phyloP scores from a whole-genome alignment of 2,329 filamentous ascomycete genomes.

The Scorias spongiosa region DNA sequence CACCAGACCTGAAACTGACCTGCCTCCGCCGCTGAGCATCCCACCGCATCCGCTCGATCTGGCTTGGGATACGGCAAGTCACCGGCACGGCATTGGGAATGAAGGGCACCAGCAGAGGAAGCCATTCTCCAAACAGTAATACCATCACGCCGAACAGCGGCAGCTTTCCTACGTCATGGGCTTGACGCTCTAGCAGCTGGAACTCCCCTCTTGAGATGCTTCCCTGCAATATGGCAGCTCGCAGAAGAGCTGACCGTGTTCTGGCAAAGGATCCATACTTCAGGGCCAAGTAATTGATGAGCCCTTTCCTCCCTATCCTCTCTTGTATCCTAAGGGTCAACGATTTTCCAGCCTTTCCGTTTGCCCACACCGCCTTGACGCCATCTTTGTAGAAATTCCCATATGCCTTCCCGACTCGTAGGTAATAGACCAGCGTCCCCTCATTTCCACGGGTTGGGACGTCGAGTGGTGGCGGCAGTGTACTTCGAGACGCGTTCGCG shows the following conservation, averaged over 20 bases:
- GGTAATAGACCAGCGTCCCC: slow-evolving; percentile 38
- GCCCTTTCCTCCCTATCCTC: slow-evolving; percentile 22
- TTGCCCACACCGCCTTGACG: slow-evolving; percentile 56
- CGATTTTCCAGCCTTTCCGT: slow-evolving; percentile 33
- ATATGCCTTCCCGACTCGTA: slow-evolving; percentile 58
- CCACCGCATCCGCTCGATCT: slow-evolving; percentile 45
- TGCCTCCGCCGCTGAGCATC: slow-evolving; percentile 39
- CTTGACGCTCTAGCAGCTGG: slow-evolving; percentile 52
- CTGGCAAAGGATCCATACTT: neutral
- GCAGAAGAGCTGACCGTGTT: neutral
- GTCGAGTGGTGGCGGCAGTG: slow-evolving; percentile 54
- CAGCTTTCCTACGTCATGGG: slow-evolving; percentile 60
- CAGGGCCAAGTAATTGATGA: slow-evolving; percentile 1
- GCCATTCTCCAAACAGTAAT: slow-evolving; percentile 70
- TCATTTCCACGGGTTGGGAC: slow-evolving; percentile 41
- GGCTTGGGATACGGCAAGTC: slow-evolving; percentile 68
- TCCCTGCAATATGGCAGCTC: slow-evolving; percentile 1
- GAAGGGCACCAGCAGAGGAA: slow-evolving; percentile 61
- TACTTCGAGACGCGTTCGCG: slow-evolving; percentile 58
- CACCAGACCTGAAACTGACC: slow-evolving; percentile 38
- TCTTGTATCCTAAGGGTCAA: slow-evolving; percentile 23
- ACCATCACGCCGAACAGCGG: slow-evolving; percentile 66
- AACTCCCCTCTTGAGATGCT: slow-evolving; percentile 49
- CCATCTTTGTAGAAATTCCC: slow-evolving; percentile 77
- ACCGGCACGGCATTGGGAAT: slow-evolving; percentile 60